Evolutionary conservation across 805 yeast species (phyloP), one percentile per base, ranked within the genome.

Genomic region (Kazachstania africana): DNA sequence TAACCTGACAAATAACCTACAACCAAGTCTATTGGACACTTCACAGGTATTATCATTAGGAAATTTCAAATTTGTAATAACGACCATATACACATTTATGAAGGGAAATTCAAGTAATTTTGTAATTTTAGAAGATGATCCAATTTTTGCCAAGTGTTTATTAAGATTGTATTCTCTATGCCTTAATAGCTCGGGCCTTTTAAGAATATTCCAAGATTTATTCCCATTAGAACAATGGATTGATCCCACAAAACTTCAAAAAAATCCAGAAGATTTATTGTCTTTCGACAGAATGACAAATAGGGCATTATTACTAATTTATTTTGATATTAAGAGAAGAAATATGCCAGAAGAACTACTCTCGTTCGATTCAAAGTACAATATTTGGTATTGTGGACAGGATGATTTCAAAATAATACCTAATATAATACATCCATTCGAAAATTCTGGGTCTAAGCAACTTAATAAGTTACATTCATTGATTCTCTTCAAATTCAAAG

Each of bases 271-370:
- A 5, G 17, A 24, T 10, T n/a, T 17, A 9, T 27, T 37, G 15
- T 35, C 38, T 1, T 36, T 33, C 17, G 32, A 27, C n/a, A 12
- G 26, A 5, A 9, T 27, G 10, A 43, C 47, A 6, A 33, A 38
- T 12, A 42, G 36, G 27, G 45, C 52, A 3, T 19, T 50, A 5
- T n/a, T 38, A 2, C 10, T 51, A 3, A 36, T 47, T 3, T 21
- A 35, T 20, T 46, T 47, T 27, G 57, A 51, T 37, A 30, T 37
- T 3, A 35, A 35, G 24, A 41, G 55, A 31, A 37, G 52, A 12
- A 16, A 29, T 1, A 14, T 31, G 8, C 25, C 37, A 3, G n/a
- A 4, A 6, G 27, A 17, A 2, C 22, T 34, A 4, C n/a, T 48
- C 5, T 19, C 12, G 17, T 33, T 23, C 15, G 26, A 44, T 31